phyloP scores from a whole-genome alignment of 345 rosid genomes.

The Rubroshorea leprosula region DNA sequence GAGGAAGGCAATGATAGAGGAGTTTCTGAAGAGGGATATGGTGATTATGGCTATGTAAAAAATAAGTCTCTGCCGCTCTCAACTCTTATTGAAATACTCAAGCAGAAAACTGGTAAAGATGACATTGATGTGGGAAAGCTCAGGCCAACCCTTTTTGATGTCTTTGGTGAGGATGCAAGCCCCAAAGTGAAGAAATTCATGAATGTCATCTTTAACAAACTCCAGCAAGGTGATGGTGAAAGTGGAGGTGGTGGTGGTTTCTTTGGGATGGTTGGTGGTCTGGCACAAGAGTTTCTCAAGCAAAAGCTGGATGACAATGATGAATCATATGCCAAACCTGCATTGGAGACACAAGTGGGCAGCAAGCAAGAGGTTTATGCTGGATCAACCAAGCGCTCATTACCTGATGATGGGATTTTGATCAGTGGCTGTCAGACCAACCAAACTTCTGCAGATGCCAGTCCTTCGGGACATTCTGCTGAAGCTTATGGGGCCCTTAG shows the following conservation, averaged over 20 bases:
- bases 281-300: conserved; percentile 83
- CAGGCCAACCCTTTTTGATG: conserved; percentile 73
- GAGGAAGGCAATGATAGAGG: conserved; percentile 34
- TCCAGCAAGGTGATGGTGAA: conserved; percentile 33
- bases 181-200: conserved; percentile 96
- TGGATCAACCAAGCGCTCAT: conserved; percentile 50
- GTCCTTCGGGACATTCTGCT: conserved; percentile 67
- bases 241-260: conserved; percentile 59
- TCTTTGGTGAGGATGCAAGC: conserved; percentile 83
- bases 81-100: conserved; percentile 75
- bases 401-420: conserved; percentile 74
- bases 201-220: conserved; percentile 67
- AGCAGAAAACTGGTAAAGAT: conserved; percentile 80
- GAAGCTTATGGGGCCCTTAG: conserved; percentile 94
- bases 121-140: conserved; percentile 77
- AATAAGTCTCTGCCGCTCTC: conserved; percentile 76
- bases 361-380: conserved; percentile 80
- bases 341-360: conserved; percentile 57
- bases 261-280: conserved; percentile 69
- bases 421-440: conserved; percentile 89
- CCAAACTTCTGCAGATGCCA: conserved; percentile 97
- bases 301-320: conserved; percentile 70
- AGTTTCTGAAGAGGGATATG: conserved; percentile 29
- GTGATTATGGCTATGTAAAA: too few relatives aligned
- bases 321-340: conserved; percentile 64